Conservation (phyloP, 768 basidiomycete species). For the Tylopilus sp. region DNA sequence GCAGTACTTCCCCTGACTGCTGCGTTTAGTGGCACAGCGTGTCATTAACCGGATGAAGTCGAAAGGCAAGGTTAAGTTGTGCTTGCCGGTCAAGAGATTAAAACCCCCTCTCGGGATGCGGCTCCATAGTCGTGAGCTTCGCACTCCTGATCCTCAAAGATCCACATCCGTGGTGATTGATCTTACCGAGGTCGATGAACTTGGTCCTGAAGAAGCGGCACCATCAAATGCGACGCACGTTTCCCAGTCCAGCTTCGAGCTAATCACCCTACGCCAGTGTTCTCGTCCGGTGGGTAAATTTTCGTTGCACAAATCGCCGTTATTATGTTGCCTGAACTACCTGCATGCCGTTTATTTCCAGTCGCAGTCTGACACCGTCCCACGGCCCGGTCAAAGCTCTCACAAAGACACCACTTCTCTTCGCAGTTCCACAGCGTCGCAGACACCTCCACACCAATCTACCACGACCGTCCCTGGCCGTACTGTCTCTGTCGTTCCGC, state of each 20-base stretch:
- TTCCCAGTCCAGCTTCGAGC: neutral
- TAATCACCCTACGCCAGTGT: neutral
- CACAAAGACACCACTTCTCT: neutral
- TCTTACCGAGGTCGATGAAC: slow-evolving; percentile 14
- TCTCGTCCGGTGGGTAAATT: slow-evolving; percentile 13
- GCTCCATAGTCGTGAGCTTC: slow-evolving; percentile 11
- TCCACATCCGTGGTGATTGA: slow-evolving; percentile 17
- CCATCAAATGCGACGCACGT: neutral
- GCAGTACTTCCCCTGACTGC: slow-evolving; percentile 2
- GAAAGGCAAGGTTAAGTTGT: slow-evolving; percentile 25
- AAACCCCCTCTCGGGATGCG: slow-evolving; percentile 15
- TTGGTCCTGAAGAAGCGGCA: neutral
- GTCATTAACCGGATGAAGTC: slow-evolving; percentile 27
- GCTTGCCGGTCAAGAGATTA: slow-evolving; percentile 15
- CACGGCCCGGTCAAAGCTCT: neutral
- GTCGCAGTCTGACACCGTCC: neutral
- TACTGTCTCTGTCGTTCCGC: neutral
- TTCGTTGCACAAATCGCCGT: neutral
- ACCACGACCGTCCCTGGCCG: neutral
- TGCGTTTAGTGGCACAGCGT: slow-evolving; percentile 22
- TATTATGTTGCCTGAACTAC: neutral
- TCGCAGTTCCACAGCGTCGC: slow-evolving; percentile 3
- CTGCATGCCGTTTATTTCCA: slow-evolving; percentile 2
- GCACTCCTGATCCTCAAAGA: neutral
- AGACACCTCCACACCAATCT: neutral